A percentile compares a stretch with the other conserved stretches of the same genome.
These are phyloP conservation scores for Sugiyamaella grinbergsii DNA, from an alignment of 1,139 yeast species.

Conservation along the genomic window DNA sequence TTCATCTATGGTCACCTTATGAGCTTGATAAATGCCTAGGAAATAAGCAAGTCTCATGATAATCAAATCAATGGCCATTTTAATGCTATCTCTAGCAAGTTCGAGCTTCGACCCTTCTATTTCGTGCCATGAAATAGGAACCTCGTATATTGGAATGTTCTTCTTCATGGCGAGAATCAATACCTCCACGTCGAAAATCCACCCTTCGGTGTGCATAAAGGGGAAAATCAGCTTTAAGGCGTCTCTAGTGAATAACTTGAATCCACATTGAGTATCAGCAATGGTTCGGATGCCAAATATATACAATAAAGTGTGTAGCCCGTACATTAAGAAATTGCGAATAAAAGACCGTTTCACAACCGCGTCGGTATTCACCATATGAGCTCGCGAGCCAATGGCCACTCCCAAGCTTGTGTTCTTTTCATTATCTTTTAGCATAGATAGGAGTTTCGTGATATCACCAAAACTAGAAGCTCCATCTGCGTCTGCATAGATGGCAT, in stretches of 20 bases:
- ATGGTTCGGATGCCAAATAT: slow-evolving; percentile 86
- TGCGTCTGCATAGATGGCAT: slow-evolving; percentile 89
- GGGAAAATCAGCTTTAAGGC: slow-evolving; percentile 75
- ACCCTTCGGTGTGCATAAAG: slow-evolving; percentile 91
- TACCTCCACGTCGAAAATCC: slow-evolving; percentile 97
- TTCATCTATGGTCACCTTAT: slow-evolving; percentile 23
- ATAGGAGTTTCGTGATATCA: slow-evolving; percentile 61
- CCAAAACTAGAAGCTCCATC: slow-evolving; percentile 91
- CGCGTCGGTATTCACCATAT: slow-evolving; percentile 94
- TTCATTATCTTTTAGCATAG: slow-evolving; percentile 45
- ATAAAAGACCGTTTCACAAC: slow-evolving; percentile 89
- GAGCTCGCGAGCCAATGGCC: slow-evolving; percentile 93
- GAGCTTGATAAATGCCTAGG: slow-evolving; percentile 72
- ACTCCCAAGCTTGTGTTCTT: slow-evolving; percentile 47
- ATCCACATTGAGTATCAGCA: slow-evolving; percentile 96
- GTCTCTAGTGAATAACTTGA: slow-evolving; percentile 78
- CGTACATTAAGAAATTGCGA: slow-evolving; percentile 90
- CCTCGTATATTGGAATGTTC: slow-evolving; percentile 65
- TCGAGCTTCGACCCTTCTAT: slow-evolving; percentile 94
- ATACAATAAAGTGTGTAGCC: slow-evolving; percentile 81
- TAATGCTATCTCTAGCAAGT: slow-evolving; percentile 84
- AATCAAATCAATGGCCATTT: slow-evolving; percentile 94
- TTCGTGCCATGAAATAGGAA: slow-evolving; percentile 95
- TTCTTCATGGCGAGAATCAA: slow-evolving; percentile 77
- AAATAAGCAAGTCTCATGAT: slow-evolving; percentile 88